Conservation (phyloP, 192 early-diverging fungal species). For the Radiomyces spectabilis region DNA sequence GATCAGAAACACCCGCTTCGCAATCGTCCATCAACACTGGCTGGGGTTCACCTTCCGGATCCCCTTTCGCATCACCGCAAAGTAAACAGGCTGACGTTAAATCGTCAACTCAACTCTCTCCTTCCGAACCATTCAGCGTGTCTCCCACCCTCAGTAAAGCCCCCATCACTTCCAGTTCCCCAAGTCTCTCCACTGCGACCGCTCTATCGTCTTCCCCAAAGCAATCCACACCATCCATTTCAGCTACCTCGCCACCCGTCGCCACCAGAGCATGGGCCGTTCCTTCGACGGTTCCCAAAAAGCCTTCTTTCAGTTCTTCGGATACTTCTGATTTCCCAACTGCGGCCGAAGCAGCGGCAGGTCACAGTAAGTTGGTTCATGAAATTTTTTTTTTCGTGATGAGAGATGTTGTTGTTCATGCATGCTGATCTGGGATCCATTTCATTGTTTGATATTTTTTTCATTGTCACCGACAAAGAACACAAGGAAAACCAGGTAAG, state of each 20-base stretch:
- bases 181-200: too few species aligned
- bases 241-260: neutral
- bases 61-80: too few species aligned
- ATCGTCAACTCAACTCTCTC: too few species aligned
- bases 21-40: conserved; percentile 7
- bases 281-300: neutral
- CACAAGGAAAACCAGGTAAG: too few species aligned
- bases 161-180: too few species aligned
- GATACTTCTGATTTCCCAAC: conserved; percentile 1
- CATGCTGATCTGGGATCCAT: too few species aligned
- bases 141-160: too few species aligned
- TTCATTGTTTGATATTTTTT: too few species aligned
- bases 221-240: neutral
- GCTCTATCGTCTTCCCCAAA: neutral
- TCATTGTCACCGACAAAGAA: too few species aligned
- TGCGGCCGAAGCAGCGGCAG: neutral
- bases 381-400: neutral
- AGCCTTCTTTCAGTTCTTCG: neutral
- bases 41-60: conserved; percentile 22
- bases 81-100: too few species aligned
- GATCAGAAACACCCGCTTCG: conserved; percentile 11
- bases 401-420: too few species aligned
- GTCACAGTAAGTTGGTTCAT: neutral
- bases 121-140: too few species aligned
- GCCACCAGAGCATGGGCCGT: neutral